Evolutionary conservation across 108 stramenopile species (phyloP), one percentile per base, ranked within the genome.

Genomic region (Stephanodiscus triporus): DNA sequence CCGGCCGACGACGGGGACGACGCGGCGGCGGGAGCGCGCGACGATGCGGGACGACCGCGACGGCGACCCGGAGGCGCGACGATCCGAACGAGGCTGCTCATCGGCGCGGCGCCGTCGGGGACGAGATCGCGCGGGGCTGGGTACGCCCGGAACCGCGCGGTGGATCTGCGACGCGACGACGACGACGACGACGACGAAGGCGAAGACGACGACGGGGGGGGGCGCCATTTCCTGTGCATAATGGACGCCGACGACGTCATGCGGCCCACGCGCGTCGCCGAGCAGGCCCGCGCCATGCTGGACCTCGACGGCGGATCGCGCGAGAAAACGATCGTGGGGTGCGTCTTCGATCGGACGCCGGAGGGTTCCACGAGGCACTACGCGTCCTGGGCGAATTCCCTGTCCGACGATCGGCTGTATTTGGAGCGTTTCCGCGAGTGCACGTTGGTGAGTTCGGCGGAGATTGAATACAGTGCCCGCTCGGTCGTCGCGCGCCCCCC

Each of bases 331-430:
- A 51, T 96, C 23, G 64, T 96, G 81, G 95, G 95, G n/a, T 89
- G 87, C 65, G 81, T 78, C 24, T 94, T 96, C 73, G 86, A 83
- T 68, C 82, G 95, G 37, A 85, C 88, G 60, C 95, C 95, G 23
- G 78, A 81, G 9, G 91, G 91, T 68, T 84, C 90, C 9, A 95
- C 96, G n/a, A 87, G 85, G 89, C 93, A 95, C 75, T 97, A 97
- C 70, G 61, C 89, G 13, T 47, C 76, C 34, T 97, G 96, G 96
- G 94, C 94, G 6, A 97, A 97, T 78, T 48, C 70, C 20, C 77
- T 97, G 9, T 34, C 83, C 5, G 85, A 91, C 54, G 90, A 93
- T 34, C 78, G 93, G 27, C 66, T 97, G 36, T 69, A 77, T 63
- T 60, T 95, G 57, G 93, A 97, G 72, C 68, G 80, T 24, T 95